Percentiles rank a stretch among this genome's conserved stretches.
Evolutionary conservation across 805 yeast genomes (phyloP).

Genomic region (Sugiyamaella boreocaroliniensis): DNA sequence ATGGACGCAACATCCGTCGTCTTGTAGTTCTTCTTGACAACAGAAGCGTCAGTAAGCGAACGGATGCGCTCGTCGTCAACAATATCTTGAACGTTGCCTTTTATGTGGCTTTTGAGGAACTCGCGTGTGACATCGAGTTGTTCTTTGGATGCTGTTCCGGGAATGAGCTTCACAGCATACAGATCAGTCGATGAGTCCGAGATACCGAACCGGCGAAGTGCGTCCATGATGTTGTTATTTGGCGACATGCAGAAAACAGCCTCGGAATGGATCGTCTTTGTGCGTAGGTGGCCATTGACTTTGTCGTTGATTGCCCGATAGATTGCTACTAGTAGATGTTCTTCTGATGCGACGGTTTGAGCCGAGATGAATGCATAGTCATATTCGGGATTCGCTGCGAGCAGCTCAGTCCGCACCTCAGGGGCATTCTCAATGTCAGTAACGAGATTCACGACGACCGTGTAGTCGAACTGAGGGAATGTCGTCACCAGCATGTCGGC

Average conservation of each 20-base stretch:
- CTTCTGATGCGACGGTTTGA: slow-evolving; percentile 47
- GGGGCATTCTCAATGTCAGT: slow-evolving; percentile 39
- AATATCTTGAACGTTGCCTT: slow-evolving; percentile 14
- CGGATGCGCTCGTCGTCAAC: slow-evolving; percentile 9
- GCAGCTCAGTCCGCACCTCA: slow-evolving; percentile 40
- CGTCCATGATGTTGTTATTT: slow-evolving; percentile 47
- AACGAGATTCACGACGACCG: slow-evolving; percentile 40
- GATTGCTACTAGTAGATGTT: slow-evolving; percentile 55
- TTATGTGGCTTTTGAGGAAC: slow-evolving; percentile 8
- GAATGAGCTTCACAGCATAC: slow-evolving; percentile 44
- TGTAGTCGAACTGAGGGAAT: slow-evolving; percentile 39
- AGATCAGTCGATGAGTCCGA: slow-evolving; percentile 42
- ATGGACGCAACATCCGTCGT: slow-evolving; percentile 12
- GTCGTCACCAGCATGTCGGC: slow-evolving; percentile 2
- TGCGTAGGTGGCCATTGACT: slow-evolving; percentile 43
- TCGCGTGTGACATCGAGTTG: slow-evolving; percentile 18
- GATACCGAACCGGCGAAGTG: slow-evolving; percentile 64
- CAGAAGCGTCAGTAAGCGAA: slow-evolving; percentile 4
- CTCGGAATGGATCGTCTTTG: slow-evolving; percentile 67
- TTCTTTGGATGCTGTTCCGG: slow-evolving; percentile 11
- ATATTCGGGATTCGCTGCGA: slow-evolving; percentile 41
- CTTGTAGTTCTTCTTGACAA: slow-evolving; percentile 10
- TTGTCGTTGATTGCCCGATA: slow-evolving; percentile 55
- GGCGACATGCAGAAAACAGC: slow-evolving; percentile 64
- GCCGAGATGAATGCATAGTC: slow-evolving; percentile 66